Evolutionary conservation across 257 asterid genomes (phyloP), one percentile per base, ranked within the genome.

Genomic region (Ehretia macrophylla): DNA sequence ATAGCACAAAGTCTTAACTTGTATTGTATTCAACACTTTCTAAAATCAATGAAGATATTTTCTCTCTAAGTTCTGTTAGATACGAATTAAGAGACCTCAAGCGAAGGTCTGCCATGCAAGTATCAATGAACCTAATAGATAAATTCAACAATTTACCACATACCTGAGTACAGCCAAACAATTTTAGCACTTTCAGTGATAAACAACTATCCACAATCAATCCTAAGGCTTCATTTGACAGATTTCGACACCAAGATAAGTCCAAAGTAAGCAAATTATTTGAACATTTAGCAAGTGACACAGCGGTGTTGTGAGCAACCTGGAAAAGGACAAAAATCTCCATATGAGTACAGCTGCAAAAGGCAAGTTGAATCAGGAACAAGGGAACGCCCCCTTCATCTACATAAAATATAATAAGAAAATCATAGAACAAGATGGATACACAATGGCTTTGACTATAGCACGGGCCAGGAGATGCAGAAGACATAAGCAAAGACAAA

Each of bases 81-180:
- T n/a, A n/a, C n/a, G n/a, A n/a, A n/a, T n/a, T n/a, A n/a, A n/a
- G n/a, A n/a, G n/a, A 27, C 35, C 35, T 27, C 4, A 3, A 27
- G 35, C 6, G 35, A 27, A 27, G 35, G 35, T 19, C 45, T 14
- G 8, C n/a, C n/a, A n/a, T n/a, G n/a, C n/a, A 27, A 10, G 9
- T 49, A 11, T 6, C 54, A 17, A n/a, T 6, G 11, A 49, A 11
- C 17, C 11, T 1, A 17, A 11, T 4, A 13, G 17, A 51, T 51
- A 5, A 52, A 52, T 21, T 14, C 57, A 52, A 50, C 23, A n/a
- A 45, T 9, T 13, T 12, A 45, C 20, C 56, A 58, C 38, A 64
- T 75, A 90, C 97, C 95, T 88, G 97, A 21, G 95, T 74, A 69
- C 97, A 92, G 45, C 97, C 98, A 77, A 92, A 88, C 63, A 84